Evolutionary conservation across 2,329 filamentous ascomycete genomes (phyloP).

Genomic region (Thelonectria olida): DNA sequence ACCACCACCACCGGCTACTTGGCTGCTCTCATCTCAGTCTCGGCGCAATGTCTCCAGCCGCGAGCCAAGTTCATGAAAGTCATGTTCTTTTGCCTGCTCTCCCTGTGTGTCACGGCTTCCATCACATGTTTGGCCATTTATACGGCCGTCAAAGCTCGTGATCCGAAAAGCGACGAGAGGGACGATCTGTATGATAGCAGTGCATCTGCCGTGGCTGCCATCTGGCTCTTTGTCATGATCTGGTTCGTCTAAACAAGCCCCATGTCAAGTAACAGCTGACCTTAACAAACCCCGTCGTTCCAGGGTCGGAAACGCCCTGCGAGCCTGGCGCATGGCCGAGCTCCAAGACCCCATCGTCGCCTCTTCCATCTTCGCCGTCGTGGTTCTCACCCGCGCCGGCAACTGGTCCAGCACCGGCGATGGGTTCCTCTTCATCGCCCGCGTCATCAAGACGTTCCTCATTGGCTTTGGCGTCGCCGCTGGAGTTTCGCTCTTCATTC

Average conservation of each 20-base stretch:
- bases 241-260: slow-evolving; percentile 21
- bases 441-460: slow-evolving; percentile 19
- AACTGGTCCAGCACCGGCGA: slow-evolving; percentile 11
- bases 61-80: slow-evolving; percentile 24
- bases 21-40: slow-evolving; percentile 19
- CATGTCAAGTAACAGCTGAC: not conserved
- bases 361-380: slow-evolving; percentile 23
- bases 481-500: slow-evolving; percentile 18
- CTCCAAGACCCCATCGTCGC: slow-evolving; percentile 21
- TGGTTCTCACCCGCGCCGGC: slow-evolving; percentile 17
- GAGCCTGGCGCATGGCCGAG: slow-evolving; percentile 20
- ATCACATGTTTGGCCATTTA: slow-evolving; percentile 18
- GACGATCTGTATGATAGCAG: slow-evolving; percentile 18
- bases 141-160: slow-evolving; percentile 16
- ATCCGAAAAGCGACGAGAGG: slow-evolving; percentile 1
- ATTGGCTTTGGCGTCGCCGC: slow-evolving; percentile 20
- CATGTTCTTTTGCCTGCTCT: slow-evolving; percentile 20
- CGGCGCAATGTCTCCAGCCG: slow-evolving; percentile 19
- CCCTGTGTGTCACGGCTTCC: slow-evolving; percentile 17
- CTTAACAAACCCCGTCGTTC: not conserved
- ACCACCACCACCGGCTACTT: slow-evolving; percentile 19
- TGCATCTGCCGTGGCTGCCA: slow-evolving; percentile 14
- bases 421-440: slow-evolving; percentile 8
- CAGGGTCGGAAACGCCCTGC: slow-evolving; percentile 20
- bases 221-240: slow-evolving; percentile 26